Conservation (phyloP, 1,284 basidiomycete genomes). For the Clitocybe nebularis region DNA sequence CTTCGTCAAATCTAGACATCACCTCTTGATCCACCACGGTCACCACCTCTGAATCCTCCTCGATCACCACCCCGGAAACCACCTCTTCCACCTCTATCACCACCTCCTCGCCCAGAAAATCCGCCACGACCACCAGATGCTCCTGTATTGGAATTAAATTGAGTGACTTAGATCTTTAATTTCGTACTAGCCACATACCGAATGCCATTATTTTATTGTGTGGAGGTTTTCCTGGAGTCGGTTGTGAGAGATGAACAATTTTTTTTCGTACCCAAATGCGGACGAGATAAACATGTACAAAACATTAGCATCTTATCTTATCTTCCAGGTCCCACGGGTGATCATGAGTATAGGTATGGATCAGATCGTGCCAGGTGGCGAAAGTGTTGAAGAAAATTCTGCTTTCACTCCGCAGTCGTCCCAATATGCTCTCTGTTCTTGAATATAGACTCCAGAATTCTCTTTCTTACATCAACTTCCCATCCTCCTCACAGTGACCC, state of each 20-base stretch:
- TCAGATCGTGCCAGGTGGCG: too few species aligned
- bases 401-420: too few species aligned
- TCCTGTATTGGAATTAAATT: conserved; percentile 27
- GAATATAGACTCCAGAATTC: too few species aligned
- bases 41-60: conserved; percentile 29
- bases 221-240: conserved; percentile 6
- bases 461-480: too few species aligned
- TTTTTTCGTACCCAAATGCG: conserved; percentile 21
- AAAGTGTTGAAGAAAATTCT: too few species aligned
- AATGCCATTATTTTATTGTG: conserved; percentile 21
- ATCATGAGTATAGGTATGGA: too few species aligned
- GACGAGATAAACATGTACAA: conserved; percentile 20
- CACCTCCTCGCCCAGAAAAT: conserved; percentile 38
- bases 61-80: conserved; percentile 27
- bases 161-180: conserved; percentile 2
- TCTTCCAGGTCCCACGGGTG: too few species aligned
- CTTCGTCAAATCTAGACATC: conserved; percentile 19
- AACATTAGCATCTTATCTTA: conserved; percentile 18
- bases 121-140: conserved; percentile 54
- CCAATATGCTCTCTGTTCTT: too few species aligned
- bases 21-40: conserved; percentile 31
- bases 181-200: conserved; percentile 13
- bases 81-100: conserved; percentile 25
- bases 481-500: too few species aligned
- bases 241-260: conserved; percentile 9